Conservation (phyloP, 2,329 filamentous ascomycete species). For the Diaporthe caulivora region DNA sequence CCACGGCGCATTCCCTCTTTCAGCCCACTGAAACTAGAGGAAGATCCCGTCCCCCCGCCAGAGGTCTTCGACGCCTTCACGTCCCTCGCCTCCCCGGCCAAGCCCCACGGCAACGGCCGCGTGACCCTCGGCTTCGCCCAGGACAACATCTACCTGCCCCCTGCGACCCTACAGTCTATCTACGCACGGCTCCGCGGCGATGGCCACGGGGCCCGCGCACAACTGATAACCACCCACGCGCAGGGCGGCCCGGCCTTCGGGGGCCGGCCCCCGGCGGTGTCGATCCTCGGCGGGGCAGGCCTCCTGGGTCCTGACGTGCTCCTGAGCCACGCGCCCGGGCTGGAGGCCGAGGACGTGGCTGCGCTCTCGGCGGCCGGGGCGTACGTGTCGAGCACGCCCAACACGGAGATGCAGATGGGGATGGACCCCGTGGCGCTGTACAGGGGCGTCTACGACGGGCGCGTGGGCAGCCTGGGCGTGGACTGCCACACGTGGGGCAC, state of each 20-base stretch:
- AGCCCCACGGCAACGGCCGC: conserved; percentile 48
- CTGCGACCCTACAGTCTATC: conserved; percentile 50
- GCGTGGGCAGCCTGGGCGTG: conserved; percentile 47
- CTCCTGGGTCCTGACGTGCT: conserved; percentile 57
- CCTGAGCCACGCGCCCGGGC: conserved; percentile 54
- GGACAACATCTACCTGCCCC: conserved; percentile 55
- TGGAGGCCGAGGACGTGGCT: conserved; percentile 50
- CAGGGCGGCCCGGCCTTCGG: conserved; percentile 40
- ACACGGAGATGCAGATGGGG: conserved; percentile 64
- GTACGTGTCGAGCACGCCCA: conserved; percentile 59
- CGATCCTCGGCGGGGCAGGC: conserved; percentile 49
- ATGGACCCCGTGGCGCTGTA: conserved; percentile 52
- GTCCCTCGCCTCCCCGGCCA: conserved; percentile 47
- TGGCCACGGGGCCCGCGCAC: conserved; percentile 45
- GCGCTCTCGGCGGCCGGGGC: conserved; percentile 50
- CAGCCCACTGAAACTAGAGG: conserved; percentile 45
- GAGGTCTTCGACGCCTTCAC: conserved; percentile 53
- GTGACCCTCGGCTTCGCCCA: conserved; percentile 58
- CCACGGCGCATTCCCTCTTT: conserved; percentile 48
- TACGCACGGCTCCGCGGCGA: conserved; percentile 51
- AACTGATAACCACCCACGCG: conserved; percentile 57
- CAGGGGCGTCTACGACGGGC: conserved; percentile 46
- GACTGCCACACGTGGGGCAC: conserved; percentile 51
- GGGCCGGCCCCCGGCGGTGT: conserved; percentile 40
- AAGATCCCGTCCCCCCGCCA: conserved; percentile 43